These are phyloP conservation scores for Actinomucor elegans DNA, from an alignment of 371 early-diverging fungal genomes.

Conservation along the genomic window DNA sequence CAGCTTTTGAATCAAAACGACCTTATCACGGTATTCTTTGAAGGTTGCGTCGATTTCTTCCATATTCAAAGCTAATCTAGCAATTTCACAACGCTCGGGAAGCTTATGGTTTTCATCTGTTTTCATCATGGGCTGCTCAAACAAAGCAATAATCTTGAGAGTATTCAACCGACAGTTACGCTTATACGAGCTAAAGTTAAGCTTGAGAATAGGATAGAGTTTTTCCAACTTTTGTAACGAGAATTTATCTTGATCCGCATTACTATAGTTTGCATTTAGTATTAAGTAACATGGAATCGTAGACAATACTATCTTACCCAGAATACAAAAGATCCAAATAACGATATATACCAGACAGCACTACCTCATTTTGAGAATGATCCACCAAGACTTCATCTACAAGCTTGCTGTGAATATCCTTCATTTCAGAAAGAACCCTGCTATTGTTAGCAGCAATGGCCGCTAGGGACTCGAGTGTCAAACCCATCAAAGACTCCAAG, in stretches of 20 bases:
- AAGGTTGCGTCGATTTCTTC: constrained; percentile 66
- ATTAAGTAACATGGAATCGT: no score
- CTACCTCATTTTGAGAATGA: constrained; percentile 55
- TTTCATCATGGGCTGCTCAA: constrained; percentile 61
- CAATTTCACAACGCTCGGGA: constrained; percentile 40
- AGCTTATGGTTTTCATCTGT: constrained; percentile 36
- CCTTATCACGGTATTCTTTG: constrained; percentile 76
- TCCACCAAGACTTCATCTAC: constrained; percentile 41
- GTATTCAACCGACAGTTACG: constrained; percentile 66
- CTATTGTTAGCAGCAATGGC: constrained; percentile 32
- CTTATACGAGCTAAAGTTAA: constrained; percentile 61
- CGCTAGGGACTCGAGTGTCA: constrained; percentile 50
- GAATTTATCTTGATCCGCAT: constrained; percentile 33
- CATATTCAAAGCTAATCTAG: constrained; percentile 56
- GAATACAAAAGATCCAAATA: constrained; percentile 55
- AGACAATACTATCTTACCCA: constrained; percentile 44
- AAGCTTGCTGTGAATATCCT: constrained; percentile 23
- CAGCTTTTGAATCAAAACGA: constrained; percentile 70
- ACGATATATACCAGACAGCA: constrained; percentile 54
- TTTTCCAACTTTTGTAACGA: constrained; percentile 34
- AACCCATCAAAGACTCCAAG: constrained; percentile 54
- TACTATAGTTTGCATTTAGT: constrained; percentile 28
- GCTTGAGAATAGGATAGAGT: constrained; percentile 56
- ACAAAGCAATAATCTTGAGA: constrained; percentile 68
- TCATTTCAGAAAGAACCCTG: constrained; percentile 14